These are phyloP conservation scores for Suillus discolor DNA, from an alignment of 768 basidiomycete species.

Conservation along the genomic window DNA sequence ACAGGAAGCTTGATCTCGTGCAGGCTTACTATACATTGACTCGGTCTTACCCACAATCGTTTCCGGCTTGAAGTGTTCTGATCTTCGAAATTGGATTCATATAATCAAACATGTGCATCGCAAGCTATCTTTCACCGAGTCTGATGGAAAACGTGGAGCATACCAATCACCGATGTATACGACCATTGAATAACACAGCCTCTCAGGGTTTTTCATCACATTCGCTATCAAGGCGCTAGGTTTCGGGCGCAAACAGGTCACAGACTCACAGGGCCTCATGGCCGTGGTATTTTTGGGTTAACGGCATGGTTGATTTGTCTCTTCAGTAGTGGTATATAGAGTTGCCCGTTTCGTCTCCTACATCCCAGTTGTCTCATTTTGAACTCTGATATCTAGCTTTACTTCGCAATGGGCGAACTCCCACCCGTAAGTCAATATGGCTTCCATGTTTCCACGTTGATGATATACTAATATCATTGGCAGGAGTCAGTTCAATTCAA, in stretches of 20 bases:
- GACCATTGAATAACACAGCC: neutral
- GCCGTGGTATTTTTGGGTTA: neutral
- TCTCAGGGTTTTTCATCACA: neutral
- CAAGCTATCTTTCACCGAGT: neutral
- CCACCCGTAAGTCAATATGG: neutral
- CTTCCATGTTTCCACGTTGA: neutral
- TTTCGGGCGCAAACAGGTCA: neutral
- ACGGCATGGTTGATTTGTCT: neutral
- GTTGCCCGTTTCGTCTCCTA: neutral
- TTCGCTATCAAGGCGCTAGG: neutral
- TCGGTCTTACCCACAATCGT: neutral
- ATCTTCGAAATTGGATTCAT: neutral
- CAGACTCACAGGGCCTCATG: neutral
- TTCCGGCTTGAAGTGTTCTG: neutral
- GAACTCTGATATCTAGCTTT: neutral
- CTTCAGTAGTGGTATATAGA: neutral
- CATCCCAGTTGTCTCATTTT: neutral
- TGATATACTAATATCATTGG: neutral
- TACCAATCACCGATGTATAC: neutral
- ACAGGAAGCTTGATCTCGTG: slow-evolving; percentile 22
- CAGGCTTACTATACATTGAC: neutral
- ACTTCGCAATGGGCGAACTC: neutral
- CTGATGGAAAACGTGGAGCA: neutral
- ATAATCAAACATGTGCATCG: neutral
- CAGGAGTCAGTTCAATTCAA: neutral